phyloP scores from a whole-genome alignment of 768 basidiomycete species.

The Tulasnella calospora region DNA sequence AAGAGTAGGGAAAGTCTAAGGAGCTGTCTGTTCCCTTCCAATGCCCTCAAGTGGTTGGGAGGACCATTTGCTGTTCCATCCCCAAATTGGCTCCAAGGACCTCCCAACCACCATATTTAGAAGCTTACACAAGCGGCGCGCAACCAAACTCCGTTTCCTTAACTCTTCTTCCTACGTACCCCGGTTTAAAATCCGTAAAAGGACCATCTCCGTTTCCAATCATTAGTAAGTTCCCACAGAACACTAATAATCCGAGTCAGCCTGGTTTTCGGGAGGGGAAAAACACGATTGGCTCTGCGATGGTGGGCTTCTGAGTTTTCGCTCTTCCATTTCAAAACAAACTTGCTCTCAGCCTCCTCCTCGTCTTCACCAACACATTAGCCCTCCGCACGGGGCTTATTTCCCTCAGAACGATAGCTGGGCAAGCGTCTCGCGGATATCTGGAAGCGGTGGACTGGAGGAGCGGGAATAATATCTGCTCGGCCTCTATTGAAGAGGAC shows the following conservation, averaged over 20 bases:
- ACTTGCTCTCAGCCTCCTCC: background rate
- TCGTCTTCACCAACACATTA: no score
- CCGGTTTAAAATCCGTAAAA: background rate
- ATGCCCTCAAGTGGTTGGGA: background rate
- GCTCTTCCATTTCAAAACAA: background rate
- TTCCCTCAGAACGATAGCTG: background rate
- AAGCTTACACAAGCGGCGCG: background rate
- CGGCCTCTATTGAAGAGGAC: background rate
- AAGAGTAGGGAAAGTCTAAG: background rate
- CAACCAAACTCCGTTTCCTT: background rate
- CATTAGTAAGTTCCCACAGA: background rate
- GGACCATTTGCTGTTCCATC: background rate
- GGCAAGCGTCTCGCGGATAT: background rate
- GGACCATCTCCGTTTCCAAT: background rate
- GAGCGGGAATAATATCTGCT: background rate
- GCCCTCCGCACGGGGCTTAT: background rate
- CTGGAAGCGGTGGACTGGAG: background rate
- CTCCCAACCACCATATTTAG: background rate
- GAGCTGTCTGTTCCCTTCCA: background rate
- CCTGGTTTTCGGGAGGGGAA: background rate
- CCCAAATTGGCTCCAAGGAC: background rate
- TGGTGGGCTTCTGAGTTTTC: no score
- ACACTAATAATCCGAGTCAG: background rate
- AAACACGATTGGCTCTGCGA: background rate
- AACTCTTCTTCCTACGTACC: background rate